Percentiles rank a stretch among this genome's conserved stretches.
phyloP scores from a whole-genome alignment of 139 green algal species.

The Picochlorum sp. region DNA sequence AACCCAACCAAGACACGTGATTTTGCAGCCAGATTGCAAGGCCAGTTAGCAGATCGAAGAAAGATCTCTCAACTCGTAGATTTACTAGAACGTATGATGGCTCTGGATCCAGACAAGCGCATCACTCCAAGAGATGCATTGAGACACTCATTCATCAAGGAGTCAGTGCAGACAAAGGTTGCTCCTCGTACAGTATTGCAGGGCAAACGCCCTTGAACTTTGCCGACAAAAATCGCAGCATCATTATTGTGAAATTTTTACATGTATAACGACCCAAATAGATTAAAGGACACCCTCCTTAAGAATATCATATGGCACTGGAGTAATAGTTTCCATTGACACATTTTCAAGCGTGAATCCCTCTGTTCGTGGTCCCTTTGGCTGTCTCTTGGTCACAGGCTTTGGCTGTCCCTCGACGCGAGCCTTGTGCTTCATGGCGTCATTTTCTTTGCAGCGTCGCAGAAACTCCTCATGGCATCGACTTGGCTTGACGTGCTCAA shows the following conservation, averaged over 20 bases:
- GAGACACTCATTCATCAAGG: slow-evolving; percentile 81
- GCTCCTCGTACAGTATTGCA: no score
- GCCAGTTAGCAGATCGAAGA: slow-evolving; percentile 13
- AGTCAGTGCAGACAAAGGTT: no score
- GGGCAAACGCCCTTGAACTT: no score
- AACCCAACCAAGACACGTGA: slow-evolving; percentile 62
- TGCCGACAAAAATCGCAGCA: background rate
- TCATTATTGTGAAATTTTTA: background rate
- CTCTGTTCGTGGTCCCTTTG: slow-evolving; percentile 49
- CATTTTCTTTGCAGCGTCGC: slow-evolving; percentile 65
- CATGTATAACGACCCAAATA: background rate
- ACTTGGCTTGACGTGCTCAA: slow-evolving; percentile 89
- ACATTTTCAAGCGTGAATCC: slow-evolving; percentile 73
- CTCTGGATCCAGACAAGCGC: slow-evolving; percentile 87
- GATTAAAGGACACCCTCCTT: slow-evolving; percentile 25
- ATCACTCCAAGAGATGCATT: slow-evolving; percentile 80
- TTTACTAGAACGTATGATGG: slow-evolving; percentile 88
- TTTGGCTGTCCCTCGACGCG: slow-evolving; percentile 46
- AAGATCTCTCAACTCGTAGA: slow-evolving; percentile 63
- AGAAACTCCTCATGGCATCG: slow-evolving; percentile 96
- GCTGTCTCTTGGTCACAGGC: slow-evolving; percentile 57
- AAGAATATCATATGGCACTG: slow-evolving; percentile 97
- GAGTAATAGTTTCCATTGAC: slow-evolving; percentile 81
- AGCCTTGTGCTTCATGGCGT: slow-evolving; percentile 64
- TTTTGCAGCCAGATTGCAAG: slow-evolving; percentile 37